Conservation (phyloP, 441 rosid genomes). For the Erodium texanum region DNA sequence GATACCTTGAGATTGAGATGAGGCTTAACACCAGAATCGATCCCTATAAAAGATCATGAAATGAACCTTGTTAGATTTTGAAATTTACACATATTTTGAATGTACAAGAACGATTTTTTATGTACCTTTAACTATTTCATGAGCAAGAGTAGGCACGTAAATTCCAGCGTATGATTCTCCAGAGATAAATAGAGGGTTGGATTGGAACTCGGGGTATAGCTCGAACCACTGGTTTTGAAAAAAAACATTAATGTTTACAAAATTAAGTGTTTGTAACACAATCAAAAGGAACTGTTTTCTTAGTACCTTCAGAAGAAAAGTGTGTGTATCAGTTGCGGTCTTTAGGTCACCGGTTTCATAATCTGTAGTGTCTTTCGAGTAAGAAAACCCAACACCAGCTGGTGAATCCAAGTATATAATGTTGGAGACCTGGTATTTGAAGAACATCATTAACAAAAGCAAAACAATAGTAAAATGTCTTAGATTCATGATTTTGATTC, state of each 20-base stretch:
- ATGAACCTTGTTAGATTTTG: too few species aligned
- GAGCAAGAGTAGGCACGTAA: slow-evolving; percentile 76
- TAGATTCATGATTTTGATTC: background rate
- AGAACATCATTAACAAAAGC: background rate
- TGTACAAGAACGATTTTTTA: too few species aligned
- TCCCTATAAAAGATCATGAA: slow-evolving; percentile 24
- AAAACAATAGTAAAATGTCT: too few species aligned
- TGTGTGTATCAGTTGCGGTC: slow-evolving; percentile 61
- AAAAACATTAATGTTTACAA: background rate
- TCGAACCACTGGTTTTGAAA: slow-evolving; percentile 49
- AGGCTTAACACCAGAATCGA: slow-evolving; percentile 41
- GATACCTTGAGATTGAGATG: slow-evolving; percentile 57
- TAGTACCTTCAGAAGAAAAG: slow-evolving; percentile 58
- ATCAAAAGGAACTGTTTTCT: too few species aligned
- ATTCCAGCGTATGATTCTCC: slow-evolving; percentile 81
- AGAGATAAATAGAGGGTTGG: background rate
- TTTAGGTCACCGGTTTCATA: slow-evolving; percentile 50
- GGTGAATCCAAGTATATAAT: slow-evolving; percentile 71
- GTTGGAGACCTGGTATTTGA: slow-evolving; percentile 52
- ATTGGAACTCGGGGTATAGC: background rate
- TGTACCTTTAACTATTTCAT: slow-evolving; percentile 59
- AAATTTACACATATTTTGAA: too few species aligned
- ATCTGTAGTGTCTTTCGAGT: slow-evolving; percentile 47
- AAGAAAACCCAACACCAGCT: slow-evolving; percentile 76
- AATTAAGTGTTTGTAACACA: too few species aligned